phyloP scores from a whole-genome alignment of 2,329 filamentous ascomycete species.

The Reticulascus tulasneorum region DNA sequence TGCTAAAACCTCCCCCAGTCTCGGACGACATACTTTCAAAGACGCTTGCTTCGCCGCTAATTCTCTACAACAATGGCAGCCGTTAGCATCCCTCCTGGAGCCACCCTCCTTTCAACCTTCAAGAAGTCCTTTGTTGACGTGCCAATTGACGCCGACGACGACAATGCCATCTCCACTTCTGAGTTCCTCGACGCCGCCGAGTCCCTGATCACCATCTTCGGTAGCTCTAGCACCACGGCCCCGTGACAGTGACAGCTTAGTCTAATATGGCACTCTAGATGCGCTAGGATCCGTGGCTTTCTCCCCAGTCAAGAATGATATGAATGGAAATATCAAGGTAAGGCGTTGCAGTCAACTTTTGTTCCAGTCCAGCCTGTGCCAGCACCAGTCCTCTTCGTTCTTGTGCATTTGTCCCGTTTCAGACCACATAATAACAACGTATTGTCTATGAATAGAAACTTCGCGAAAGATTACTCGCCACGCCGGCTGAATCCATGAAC shows the following conservation, averaged over 20 bases:
- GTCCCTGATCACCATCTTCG: slow-evolving; percentile 81
- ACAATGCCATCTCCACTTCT: slow-evolving; percentile 74
- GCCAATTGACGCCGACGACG: slow-evolving; percentile 66
- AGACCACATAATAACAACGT: neutral
- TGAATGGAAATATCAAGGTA: slow-evolving; percentile 89
- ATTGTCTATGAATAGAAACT: slow-evolving; percentile 65
- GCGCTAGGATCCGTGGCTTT: slow-evolving; percentile 71
- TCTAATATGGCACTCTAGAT: slow-evolving; percentile 36
- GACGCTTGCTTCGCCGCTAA: too few species aligned
- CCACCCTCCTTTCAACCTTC: slow-evolving; percentile 82
- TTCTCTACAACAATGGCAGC: slow-evolving; percentile 57
- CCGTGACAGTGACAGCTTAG: neutral
- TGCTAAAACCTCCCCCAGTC: too few species aligned
- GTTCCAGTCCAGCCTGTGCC: neutral
- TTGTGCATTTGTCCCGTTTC: neutral
- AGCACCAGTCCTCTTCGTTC: neutral
- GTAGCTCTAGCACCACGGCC: slow-evolving; percentile 36
- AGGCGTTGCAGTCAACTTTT: slow-evolving; percentile 12
- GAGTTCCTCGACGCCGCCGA: slow-evolving; percentile 92
- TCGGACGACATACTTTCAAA: too few species aligned
- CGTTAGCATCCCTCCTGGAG: slow-evolving; percentile 53
- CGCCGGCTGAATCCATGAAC: slow-evolving; percentile 74
- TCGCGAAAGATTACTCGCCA: slow-evolving; percentile 73
- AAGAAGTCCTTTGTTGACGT: slow-evolving; percentile 83
- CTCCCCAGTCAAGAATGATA: slow-evolving; percentile 84